Evolutionary conservation across 495 filamentous ascomycete genomes (phyloP).

Genomic region (Pseudevernia furfuracea): DNA sequence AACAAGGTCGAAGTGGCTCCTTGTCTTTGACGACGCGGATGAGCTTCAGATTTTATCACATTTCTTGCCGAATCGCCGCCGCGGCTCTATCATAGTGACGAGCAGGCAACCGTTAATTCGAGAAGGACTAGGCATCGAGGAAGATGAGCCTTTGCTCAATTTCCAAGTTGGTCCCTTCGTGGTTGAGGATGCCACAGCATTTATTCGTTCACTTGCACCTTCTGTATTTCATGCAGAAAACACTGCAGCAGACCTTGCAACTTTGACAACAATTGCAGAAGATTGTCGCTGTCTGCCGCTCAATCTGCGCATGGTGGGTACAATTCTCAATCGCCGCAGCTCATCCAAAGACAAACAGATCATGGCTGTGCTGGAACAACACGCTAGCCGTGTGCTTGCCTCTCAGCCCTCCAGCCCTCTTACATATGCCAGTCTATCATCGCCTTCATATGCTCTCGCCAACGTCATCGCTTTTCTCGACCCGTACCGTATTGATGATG

Average conservation of each 20-base stretch:
- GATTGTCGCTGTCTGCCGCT: background rate
- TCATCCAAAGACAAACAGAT: background rate
- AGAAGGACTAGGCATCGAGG: background rate
- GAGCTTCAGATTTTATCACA: background rate
- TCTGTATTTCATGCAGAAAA: background rate
- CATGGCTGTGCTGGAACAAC: background rate
- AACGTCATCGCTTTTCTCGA: background rate
- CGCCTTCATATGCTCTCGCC: background rate
- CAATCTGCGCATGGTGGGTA: background rate
- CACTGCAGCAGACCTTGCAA: background rate
- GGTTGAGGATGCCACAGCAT: background rate
- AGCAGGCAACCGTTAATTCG: background rate
- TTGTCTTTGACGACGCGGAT: background rate
- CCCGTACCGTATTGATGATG: background rate
- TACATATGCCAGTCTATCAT: background rate
- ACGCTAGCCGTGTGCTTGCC: background rate
- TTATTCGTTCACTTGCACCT: background rate
- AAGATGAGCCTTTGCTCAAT: background rate
- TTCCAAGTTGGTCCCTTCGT: background rate
- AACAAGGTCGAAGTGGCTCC: background rate
- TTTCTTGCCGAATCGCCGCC: background rate
- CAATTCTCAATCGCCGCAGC: background rate
- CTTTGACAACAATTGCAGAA: background rate
- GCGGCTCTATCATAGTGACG: conserved; percentile 1
- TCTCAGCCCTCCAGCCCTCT: background rate